A percentile compares a stretch with the other conserved stretches of the same genome.
Conservation (phyloP, 192 early-diverging fungal genomes). For the Spizellomyces sp. region DNA sequence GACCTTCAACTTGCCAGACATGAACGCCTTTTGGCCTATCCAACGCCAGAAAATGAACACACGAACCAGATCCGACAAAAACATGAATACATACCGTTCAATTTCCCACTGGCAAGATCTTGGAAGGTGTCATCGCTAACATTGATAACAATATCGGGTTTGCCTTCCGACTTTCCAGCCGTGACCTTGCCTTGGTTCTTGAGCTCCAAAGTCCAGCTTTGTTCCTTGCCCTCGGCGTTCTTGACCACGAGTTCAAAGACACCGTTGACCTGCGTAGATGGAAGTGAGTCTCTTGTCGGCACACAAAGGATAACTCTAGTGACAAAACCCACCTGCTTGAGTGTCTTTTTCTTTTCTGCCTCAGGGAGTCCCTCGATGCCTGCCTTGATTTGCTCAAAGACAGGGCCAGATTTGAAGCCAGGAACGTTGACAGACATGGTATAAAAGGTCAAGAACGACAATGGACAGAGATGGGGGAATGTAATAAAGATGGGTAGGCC, state of each 20-base stretch:
- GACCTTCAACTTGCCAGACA: constrained; percentile 51
- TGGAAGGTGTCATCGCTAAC: constrained; percentile 45
- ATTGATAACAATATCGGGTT: constrained; percentile 46
- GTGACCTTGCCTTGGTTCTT: constrained; percentile 46
- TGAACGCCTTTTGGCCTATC: constrained; percentile 45
- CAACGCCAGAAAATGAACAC: no score
- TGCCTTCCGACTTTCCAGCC: constrained; percentile 38
- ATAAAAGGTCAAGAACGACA: background rate
- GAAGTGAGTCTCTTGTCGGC: background rate
- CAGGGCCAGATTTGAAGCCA: constrained; percentile 75
- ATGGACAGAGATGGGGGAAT: no score
- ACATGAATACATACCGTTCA: constrained; percentile 28
- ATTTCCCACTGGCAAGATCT: constrained; percentile 48
- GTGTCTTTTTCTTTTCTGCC: constrained; percentile 58
- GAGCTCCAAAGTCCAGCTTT: constrained; percentile 49
- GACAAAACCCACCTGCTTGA: constrained; percentile 55
- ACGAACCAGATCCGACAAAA: no score
- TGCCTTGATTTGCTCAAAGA: constrained; percentile 75
- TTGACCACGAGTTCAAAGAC: constrained; percentile 45
- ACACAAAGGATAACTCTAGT: background rate
- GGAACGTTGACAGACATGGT: constrained; percentile 53
- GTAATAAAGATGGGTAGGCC: no score
- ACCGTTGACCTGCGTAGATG: constrained; percentile 26
- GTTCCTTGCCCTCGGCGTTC: constrained; percentile 44
- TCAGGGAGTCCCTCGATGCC: constrained; percentile 55